These are phyloP conservation scores for Dictyophora rubrovolvata DNA, from an alignment of 768 basidiomycete species.

Conservation along the genomic window DNA sequence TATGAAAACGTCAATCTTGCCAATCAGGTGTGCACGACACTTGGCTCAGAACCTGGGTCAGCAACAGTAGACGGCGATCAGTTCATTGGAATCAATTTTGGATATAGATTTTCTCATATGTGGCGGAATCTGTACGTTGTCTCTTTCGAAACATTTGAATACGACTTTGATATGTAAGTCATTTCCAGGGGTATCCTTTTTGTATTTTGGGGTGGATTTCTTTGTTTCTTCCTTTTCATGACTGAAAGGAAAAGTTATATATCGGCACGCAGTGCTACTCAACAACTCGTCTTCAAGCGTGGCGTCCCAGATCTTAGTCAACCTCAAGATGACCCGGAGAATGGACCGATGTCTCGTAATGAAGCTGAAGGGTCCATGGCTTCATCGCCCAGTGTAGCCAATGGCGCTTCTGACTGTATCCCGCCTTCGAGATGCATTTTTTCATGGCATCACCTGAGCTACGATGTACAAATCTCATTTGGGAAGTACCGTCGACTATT, in stretches of 20 bases:
- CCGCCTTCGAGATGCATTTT: conserved; percentile 38
- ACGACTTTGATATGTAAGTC: neutral
- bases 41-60: conserved; percentile 51
- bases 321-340: conserved; percentile 20
- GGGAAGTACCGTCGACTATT: conserved; percentile 40
- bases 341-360: conserved; percentile 3
- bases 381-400: conserved; percentile 13
- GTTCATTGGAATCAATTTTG: conserved; percentile 40
- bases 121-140: conserved; percentile 34
- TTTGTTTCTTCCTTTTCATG: conserved; percentile 43
- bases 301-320: conserved; percentile 19
- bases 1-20: conserved; percentile 45
- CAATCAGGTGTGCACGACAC: conserved; percentile 72
- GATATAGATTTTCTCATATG: conserved; percentile 35
- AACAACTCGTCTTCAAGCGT: conserved; percentile 57
- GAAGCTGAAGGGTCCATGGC: neutral
- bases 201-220: conserved; percentile 53
- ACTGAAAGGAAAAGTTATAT: conserved; percentile 40
- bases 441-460: conserved; percentile 68
- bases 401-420: conserved; percentile 22
- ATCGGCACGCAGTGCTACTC: conserved; percentile 23
- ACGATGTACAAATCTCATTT: conserved; percentile 46
- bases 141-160: neutral
- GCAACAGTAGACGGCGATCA: conserved; percentile 41
- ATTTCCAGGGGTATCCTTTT: conserved; percentile 44